phyloP scores from a whole-genome alignment of 192 early-diverging fungal genomes.

The Linnemannia zychae region DNA sequence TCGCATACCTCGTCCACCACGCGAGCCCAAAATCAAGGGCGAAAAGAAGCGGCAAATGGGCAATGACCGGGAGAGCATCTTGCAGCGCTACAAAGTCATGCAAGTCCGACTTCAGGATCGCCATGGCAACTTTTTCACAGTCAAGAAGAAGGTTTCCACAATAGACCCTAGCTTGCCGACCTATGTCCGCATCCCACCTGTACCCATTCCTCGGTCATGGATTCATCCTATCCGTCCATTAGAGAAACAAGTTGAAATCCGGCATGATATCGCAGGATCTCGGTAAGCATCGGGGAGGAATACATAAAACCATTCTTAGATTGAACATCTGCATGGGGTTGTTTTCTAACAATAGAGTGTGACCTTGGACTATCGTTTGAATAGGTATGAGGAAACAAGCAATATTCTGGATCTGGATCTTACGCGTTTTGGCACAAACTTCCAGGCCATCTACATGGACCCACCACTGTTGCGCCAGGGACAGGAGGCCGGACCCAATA shows the following conservation, averaged over 20 bases:
- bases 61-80: conserved; percentile 74
- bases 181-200: conserved; percentile 89
- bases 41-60: conserved; percentile 23
- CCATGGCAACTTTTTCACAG: conserved; percentile 86
- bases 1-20: conserved; percentile 50
- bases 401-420: conserved; percentile 65
- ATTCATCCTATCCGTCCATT: conserved; percentile 79
- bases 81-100: conserved; percentile 89
- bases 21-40: conserved; percentile 57
- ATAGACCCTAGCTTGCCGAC: conserved; percentile 90
- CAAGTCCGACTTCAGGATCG: conserved; percentile 89
- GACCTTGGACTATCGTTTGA: not conserved
- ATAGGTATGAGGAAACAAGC: conserved; percentile 59
- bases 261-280: conserved; percentile 42
- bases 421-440: conserved; percentile 73
- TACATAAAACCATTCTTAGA: too few species aligned
- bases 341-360: not conserved
- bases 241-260: conserved; percentile 33
- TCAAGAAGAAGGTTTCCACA: conserved; percentile 86
- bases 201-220: conserved; percentile 90
- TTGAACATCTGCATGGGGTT: not conserved
- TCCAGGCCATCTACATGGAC: conserved; percentile 92
- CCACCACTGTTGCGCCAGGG: conserved; percentile 84
- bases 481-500: conserved; percentile 67
- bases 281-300: conserved; percentile 16